These are phyloP conservation scores for Mangifera indica DNA, from an alignment of 345 rosid genomes.

Conservation along the genomic window DNA sequence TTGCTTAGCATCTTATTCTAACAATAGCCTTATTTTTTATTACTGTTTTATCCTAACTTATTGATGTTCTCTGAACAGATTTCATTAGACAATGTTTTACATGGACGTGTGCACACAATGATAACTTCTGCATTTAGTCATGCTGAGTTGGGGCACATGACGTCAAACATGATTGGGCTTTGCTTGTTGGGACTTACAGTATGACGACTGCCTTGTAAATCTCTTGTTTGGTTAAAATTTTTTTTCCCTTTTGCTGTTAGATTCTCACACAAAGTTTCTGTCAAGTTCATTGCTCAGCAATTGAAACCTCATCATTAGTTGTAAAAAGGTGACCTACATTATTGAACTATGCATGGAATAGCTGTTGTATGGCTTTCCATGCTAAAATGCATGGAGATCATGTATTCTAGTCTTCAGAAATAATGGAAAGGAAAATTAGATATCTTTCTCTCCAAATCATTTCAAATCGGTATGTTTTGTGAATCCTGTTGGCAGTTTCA, in stretches of 20 bases:
- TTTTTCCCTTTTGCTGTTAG: constrained; percentile 2
- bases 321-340: background rate
- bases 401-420: background rate
- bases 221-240: constrained; percentile 12
- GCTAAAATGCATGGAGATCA: background rate
- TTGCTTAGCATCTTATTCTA: background rate
- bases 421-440: background rate
- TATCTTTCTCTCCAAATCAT: background rate
- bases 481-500: background rate
- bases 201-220: constrained; percentile 28
- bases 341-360: constrained; percentile 3
- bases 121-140: constrained; percentile 94
- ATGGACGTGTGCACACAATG: constrained; percentile 64
- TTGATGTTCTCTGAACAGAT: constrained; percentile 53
- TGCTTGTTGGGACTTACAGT: constrained; percentile 84
- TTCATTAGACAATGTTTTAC: constrained; percentile 69
- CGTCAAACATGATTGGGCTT: constrained; percentile 88
- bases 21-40: background rate
- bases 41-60: constrained; percentile 13
- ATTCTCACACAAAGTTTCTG: constrained; percentile 9
- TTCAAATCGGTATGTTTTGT: background rate
- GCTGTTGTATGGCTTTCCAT: background rate
- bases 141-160: constrained; percentile 51
- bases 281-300: constrained; percentile 14
- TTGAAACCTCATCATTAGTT: constrained; percentile 5